Conservation (phyloP, 2,329 filamentous ascomycete genomes). For the Cladosporium colombiae region DNA sequence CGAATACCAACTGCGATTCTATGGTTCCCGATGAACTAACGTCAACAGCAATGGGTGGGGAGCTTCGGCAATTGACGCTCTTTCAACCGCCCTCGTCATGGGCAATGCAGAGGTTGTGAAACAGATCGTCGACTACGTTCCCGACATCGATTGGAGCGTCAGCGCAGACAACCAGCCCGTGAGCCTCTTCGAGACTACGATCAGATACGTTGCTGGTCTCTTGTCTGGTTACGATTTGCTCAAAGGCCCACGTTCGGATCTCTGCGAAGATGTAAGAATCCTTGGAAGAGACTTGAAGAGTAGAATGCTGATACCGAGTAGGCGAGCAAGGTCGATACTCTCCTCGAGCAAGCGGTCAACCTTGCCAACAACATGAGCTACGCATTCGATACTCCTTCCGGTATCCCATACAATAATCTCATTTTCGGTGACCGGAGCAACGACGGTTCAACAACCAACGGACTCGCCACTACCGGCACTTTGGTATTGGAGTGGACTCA, state of each 20-base stretch:
- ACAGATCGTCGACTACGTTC: constrained; percentile 70
- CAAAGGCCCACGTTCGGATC: constrained; percentile 61
- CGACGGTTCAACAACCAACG: constrained; percentile 60
- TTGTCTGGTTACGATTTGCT: constrained; percentile 76
- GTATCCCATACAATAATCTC: constrained; percentile 72
- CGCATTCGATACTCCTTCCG: constrained; percentile 74
- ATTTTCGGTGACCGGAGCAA: constrained; percentile 54
- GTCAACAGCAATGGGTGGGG: constrained; percentile 75
- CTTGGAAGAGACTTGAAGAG: too few species aligned
- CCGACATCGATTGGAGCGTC: constrained; percentile 68
- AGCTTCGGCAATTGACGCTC: constrained; percentile 76
- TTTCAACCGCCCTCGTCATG: constrained; percentile 81
- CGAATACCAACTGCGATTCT: not conserved
- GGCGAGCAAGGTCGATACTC: constrained; percentile 53
- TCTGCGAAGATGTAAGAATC: constrained; percentile 36
- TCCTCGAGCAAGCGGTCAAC: constrained; percentile 67
- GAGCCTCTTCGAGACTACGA: constrained; percentile 87
- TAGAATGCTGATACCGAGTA: not conserved
- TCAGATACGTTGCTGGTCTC: constrained; percentile 81
- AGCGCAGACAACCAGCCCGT: constrained; percentile 54
- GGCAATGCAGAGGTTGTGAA: constrained; percentile 65
- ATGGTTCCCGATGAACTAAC: constrained; percentile 14
- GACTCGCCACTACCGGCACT: constrained; percentile 74
- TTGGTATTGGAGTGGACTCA: constrained; percentile 83
- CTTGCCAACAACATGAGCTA: constrained; percentile 74